Percentiles rank a stretch among this genome's conserved stretches.
These are phyloP conservation scores for Aspergillus puulaauensis DNA, from an alignment of 2,329 filamentous ascomycete species.

Conservation along the genomic window DNA sequence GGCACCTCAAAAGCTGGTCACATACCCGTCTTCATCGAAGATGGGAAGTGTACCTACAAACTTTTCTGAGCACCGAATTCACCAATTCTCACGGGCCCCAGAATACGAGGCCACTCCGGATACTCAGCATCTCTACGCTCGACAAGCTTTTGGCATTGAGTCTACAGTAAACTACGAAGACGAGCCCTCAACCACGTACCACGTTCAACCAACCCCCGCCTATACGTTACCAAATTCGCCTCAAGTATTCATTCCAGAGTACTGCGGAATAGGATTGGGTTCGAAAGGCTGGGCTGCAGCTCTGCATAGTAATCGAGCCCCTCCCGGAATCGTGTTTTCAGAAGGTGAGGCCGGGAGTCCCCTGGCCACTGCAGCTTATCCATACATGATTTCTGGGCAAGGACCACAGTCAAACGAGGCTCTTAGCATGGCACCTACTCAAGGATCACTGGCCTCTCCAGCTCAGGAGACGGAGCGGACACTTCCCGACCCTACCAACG, in stretches of 20 bases:
- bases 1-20: slow-evolving; percentile 20
- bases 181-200: slow-evolving; percentile 32
- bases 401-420: slow-evolving; percentile 25
- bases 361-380: slow-evolving; percentile 25
- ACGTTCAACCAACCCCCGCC: slow-evolving; percentile 31
- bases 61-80: slow-evolving; percentile 18
- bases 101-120: slow-evolving; percentile 28
- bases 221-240: slow-evolving; percentile 38
- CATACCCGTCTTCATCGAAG: slow-evolving; percentile 17
- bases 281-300: slow-evolving; percentile 30
- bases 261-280: slow-evolving; percentile 26
- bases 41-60: slow-evolving; percentile 17
- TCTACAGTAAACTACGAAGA: slow-evolving; percentile 34
- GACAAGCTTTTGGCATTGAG: slow-evolving; percentile 23
- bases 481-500: slow-evolving; percentile 35
- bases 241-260: slow-evolving; percentile 29
- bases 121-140: slow-evolving; percentile 21
- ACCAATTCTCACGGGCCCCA: slow-evolving; percentile 20
- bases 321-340: slow-evolving; percentile 26
- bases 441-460: slow-evolving; percentile 23
- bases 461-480: slow-evolving; percentile 32
- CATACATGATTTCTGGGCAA: slow-evolving; percentile 33
- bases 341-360: slow-evolving; percentile 27
- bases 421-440: slow-evolving; percentile 24
- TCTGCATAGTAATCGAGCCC: slow-evolving; percentile 20